Evolutionary conservation across 2,329 filamentous ascomycete species (phyloP), one percentile per base, ranked within the genome.

Genomic region (Polytolypa hystricis): DNA sequence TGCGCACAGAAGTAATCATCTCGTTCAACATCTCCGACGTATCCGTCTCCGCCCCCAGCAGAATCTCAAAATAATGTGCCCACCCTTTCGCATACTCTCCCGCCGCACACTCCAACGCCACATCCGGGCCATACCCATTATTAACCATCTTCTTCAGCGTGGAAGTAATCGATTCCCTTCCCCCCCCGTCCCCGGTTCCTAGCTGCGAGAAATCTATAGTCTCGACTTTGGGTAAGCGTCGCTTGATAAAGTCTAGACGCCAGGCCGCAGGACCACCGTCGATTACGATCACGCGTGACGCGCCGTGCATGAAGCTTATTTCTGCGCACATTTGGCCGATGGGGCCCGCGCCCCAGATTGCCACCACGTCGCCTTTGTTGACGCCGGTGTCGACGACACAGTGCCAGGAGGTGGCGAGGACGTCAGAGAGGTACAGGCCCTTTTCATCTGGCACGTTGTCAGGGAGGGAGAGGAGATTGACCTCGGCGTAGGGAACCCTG

Each of bases 381-480:
- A 93, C 80, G 2, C 75, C 80, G 0, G 84, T 93, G 51, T 93
- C 84, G 28, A 86, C 79, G 25, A 93, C 84, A 35, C 74, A 77
- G 53, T 93, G 79, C 71, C 84, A 93, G 7, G 78, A 79, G 0
- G 85, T 93, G n/a, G 69, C 66, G 2, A 93, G 58, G 0, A 93
- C 84, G 54, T 93, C 86, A 1, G 81, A 86, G 1, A 93, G 69
- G 57, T 76, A 93, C 1, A 93, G 67, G 6, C 64, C 82, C 62
- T 89, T 86, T 66, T 93, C 86, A 51, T 93, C 84, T 0, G 84
- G 82, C 0, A 93, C 79, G 46, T 73, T 71, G 37, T 82, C 77
- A 1, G 86, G 85, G 4, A 93, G 74, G 49, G 79, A 76, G 11
- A 93, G 68, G 15, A 93, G 66, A 52, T 93, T 93, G 42, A 84